phyloP scores from a whole-genome alignment of 1,139 yeast genomes.

The Spathaspora jeffriesii region DNA sequence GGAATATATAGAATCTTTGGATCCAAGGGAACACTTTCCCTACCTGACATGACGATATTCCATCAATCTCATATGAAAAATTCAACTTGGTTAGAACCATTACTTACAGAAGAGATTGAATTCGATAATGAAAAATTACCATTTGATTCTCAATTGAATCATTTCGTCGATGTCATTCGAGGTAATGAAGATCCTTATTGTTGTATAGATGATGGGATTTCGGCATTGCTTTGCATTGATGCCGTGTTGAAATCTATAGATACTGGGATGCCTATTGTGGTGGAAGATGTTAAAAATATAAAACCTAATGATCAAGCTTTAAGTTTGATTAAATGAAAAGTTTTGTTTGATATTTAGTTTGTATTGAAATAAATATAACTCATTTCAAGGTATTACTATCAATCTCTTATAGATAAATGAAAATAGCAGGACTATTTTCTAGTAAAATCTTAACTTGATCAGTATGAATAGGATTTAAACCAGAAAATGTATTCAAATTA shows the following conservation, averaged over 20 bases:
- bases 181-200: slow-evolving; percentile 32
- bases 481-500: no score
- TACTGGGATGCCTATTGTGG: slow-evolving; percentile 34
- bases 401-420: no score
- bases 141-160: slow-evolving; percentile 17
- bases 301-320: slow-evolving; percentile 14
- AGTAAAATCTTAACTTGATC: no score
- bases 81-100: slow-evolving; percentile 1
- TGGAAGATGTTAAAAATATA: slow-evolving; percentile 25
- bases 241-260: slow-evolving; percentile 38
- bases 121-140: slow-evolving; percentile 3
- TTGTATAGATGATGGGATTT: slow-evolving; percentile 39
- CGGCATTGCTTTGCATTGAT: slow-evolving; percentile 33
- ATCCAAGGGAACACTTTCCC: slow-evolving; percentile 34
- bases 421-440: no score
- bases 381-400: no score
- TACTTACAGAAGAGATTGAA: background rate
- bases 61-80: slow-evolving; percentile 20
- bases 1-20: slow-evolving; percentile 42
- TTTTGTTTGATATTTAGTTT: background rate
- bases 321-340: background rate
- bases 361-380: background rate
- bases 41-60: slow-evolving; percentile 37
- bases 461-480: no score
- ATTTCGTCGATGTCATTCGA: slow-evolving; percentile 35